Percentiles rank a stretch among this genome's conserved stretches.
Conservation (phyloP, 2,329 filamentous ascomycete species). For the Claviceps purpurea region DNA sequence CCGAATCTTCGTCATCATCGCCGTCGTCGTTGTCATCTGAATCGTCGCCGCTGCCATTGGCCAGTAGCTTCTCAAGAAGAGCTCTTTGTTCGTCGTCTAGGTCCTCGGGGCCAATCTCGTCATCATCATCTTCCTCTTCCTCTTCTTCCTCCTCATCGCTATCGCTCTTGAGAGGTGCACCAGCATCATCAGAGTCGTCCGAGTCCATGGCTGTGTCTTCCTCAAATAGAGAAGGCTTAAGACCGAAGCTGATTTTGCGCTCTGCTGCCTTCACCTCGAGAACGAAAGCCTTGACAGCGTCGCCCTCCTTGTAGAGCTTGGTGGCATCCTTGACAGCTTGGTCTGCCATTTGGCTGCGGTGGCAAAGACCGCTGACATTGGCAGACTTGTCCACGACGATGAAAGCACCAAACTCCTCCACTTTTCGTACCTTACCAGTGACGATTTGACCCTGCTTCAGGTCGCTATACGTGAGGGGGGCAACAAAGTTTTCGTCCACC, state of each 20-base stretch:
- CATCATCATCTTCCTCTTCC: conserved; percentile 24
- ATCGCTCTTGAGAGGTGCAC: conserved; percentile 30
- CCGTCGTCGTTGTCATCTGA: conserved; percentile 25
- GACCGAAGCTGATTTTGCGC: conserved; percentile 71
- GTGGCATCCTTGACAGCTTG: conserved; percentile 69
- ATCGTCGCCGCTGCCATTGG: conserved; percentile 31
- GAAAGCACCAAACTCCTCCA: conserved; percentile 91
- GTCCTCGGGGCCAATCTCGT: conserved; percentile 34
- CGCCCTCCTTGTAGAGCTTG: conserved; percentile 80
- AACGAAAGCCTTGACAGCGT: conserved; percentile 84
- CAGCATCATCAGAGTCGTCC: conserved; percentile 34
- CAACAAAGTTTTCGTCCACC: conserved; percentile 64
- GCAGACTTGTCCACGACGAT: conserved; percentile 76
- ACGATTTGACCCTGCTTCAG: conserved; percentile 68
- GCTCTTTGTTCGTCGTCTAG: conserved; percentile 23
- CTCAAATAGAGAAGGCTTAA: conserved; percentile 87
- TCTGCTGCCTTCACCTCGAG: conserved; percentile 63
- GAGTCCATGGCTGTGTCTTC: conserved; percentile 39
- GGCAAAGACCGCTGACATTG: conserved; percentile 87
- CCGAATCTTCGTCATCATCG: conserved; percentile 29
- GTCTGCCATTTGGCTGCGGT: conserved; percentile 84
- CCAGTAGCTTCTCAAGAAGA: conserved; percentile 27
- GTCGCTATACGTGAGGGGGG: conserved; percentile 61
- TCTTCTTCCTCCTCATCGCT: conserved; percentile 37
- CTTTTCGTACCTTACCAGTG: conserved; percentile 82